Conservation (phyloP, 2,329 filamentous ascomycete species). For the Ascocoryne sarcoides region DNA sequence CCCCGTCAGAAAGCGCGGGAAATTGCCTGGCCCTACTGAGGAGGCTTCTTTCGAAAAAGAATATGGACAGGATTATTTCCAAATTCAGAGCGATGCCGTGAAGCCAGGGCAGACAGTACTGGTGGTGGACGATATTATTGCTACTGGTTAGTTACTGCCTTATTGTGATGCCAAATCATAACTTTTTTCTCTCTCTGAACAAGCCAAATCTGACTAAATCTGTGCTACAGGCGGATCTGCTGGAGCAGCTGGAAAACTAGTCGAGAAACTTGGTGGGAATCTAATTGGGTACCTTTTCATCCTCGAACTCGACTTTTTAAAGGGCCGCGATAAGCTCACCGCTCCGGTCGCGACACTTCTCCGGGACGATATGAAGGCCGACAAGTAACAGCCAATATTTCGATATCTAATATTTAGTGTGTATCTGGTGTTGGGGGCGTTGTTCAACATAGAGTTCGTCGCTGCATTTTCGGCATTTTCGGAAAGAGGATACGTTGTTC, state of each 20-base stretch:
- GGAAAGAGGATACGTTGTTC: conserved; percentile 3
- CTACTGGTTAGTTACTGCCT: conserved; percentile 70
- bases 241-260: conserved; percentile 75
- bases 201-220: conserved; percentile 5
- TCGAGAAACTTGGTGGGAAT: conserved; percentile 76
- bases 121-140: conserved; percentile 96
- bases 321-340: conserved; percentile 82
- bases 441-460: background rate
- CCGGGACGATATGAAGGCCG: conserved; percentile 40
- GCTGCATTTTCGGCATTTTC: background rate
- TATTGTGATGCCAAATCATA: too few species aligned
- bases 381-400: background rate
- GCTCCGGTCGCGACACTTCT: conserved; percentile 79
- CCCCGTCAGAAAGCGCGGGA: conserved; percentile 89
- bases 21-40: conserved; percentile 82
- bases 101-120: conserved; percentile 81
- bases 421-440: conserved; percentile 19
- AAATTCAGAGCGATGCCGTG: conserved; percentile 85
- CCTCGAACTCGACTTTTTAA: conserved; percentile 87
- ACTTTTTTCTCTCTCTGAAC: background rate
- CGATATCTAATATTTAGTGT: background rate
- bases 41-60: conserved; percentile 89
- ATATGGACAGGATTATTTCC: conserved; percentile 90
- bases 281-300: conserved; percentile 90
- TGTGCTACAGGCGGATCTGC: conserved; percentile 70